phyloP scores from a whole-genome alignment of 1,139 yeast genomes.

The Entelexis sorbosivorans region DNA sequence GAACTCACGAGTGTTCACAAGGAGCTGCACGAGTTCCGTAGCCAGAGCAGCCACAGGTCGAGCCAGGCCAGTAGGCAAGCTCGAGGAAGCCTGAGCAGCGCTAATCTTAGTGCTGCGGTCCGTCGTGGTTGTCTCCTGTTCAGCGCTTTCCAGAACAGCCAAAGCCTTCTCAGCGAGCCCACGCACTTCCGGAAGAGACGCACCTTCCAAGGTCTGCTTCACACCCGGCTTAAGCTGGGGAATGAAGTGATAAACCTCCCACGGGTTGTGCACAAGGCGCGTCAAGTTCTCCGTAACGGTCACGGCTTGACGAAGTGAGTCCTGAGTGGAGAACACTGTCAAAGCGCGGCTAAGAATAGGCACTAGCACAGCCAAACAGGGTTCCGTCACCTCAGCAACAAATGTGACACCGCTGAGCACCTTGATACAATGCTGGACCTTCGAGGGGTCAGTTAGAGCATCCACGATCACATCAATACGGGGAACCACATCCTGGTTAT shows the following conservation, averaged over 20 bases:
- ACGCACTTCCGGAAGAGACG: slow-evolving; percentile 94
- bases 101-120: slow-evolving; percentile 62
- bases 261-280: slow-evolving; percentile 83
- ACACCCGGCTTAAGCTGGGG: slow-evolving; percentile 86
- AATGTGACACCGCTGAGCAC: slow-evolving; percentile 87
- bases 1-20: slow-evolving; percentile 90
- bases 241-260: slow-evolving; percentile 79
- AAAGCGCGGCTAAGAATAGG: slow-evolving; percentile 89
- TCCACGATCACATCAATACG: slow-evolving; percentile 76
- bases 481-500: slow-evolving; percentile 82
- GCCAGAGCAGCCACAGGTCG: slow-evolving; percentile 42
- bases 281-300: slow-evolving; percentile 93
- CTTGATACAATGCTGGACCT: slow-evolving; percentile 82
- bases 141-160: slow-evolving; percentile 71
- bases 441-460: slow-evolving; percentile 80
- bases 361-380: slow-evolving; percentile 77
- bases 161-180: slow-evolving; percentile 82
- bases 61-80: slow-evolving; percentile 29
- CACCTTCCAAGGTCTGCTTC: slow-evolving; percentile 74
- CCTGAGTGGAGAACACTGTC: slow-evolving; percentile 85
- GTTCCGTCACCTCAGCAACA: slow-evolving; percentile 97
- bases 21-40: slow-evolving; percentile 47
- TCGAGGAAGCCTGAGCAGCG: slow-evolving; percentile 40
- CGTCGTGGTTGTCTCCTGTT: slow-evolving; percentile 46
- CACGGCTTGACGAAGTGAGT: slow-evolving; percentile 91